Evolutionary conservation across 192 early-diverging fungal species (phyloP).

Genomic region (Backusella psychrophila): DNA sequence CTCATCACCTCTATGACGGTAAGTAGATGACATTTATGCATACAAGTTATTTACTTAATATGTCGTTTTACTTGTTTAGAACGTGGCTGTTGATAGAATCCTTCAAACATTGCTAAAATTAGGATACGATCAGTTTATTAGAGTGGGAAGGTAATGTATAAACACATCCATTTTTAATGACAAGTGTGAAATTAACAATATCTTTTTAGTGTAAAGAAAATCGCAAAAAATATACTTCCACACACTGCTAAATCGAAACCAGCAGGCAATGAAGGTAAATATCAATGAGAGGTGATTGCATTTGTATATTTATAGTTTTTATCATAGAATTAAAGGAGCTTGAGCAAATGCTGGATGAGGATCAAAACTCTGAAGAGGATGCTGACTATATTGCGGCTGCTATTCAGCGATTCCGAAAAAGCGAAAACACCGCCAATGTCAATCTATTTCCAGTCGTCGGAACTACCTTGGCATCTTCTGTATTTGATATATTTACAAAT

Average conservation of each 20-base stretch:
- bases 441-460: slow-evolving; percentile 59
- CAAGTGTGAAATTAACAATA: too few relatives aligned
- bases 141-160: slow-evolving; percentile 50
- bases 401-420: slow-evolving; percentile 51
- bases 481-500: slow-evolving; percentile 65
- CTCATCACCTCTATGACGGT: slow-evolving; percentile 70
- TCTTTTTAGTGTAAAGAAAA: slow-evolving; percentile 56
- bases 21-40: not conserved
- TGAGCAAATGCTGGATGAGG: slow-evolving; percentile 66
- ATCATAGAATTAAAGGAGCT: slow-evolving; percentile 74
- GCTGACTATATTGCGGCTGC: slow-evolving; percentile 45
- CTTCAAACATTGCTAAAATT: slow-evolving; percentile 59
- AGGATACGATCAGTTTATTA: slow-evolving; percentile 63
- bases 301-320: too few relatives aligned
- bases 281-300: too few relatives aligned
- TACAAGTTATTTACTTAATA: not conserved
- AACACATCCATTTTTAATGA: too few relatives aligned
- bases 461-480: slow-evolving; percentile 79
- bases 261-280: slow-evolving; percentile 33
- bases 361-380: slow-evolving; percentile 42
- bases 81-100: slow-evolving; percentile 78
- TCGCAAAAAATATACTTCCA: slow-evolving; percentile 62
- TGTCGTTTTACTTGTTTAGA: slow-evolving; percentile 31
- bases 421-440: slow-evolving; percentile 50
- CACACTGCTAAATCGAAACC: slow-evolving; percentile 48